phyloP scores from a whole-genome alignment of 768 basidiomycete species.

The Pisolithus sp. region DNA sequence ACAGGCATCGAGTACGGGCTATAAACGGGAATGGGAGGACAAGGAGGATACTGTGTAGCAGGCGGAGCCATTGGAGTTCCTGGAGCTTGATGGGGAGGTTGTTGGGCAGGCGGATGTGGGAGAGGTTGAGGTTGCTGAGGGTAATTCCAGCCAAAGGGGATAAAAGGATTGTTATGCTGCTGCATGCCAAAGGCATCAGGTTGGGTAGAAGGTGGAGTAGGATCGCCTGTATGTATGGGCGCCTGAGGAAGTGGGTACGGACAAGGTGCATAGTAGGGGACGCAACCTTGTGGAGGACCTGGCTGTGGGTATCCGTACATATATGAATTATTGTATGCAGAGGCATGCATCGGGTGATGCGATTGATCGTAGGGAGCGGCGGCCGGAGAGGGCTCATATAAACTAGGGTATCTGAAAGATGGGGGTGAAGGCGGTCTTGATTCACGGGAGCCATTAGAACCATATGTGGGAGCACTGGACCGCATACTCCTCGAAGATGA shows the following conservation, averaged over 20 bases:
- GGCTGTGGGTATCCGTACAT: slow-evolving; percentile 39
- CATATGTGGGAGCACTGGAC: slow-evolving; percentile 43
- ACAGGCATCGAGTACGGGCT: slow-evolving; percentile 1
- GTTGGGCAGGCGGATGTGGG: slow-evolving; percentile 38
- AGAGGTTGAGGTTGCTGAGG: slow-evolving; percentile 25
- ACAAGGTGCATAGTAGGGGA: slow-evolving; percentile 42
- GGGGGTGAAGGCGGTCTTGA: slow-evolving; percentile 69
- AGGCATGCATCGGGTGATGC: slow-evolving; percentile 24
- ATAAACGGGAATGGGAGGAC: slow-evolving; percentile 28
- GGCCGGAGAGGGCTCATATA: slow-evolving; percentile 55
- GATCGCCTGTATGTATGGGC: slow-evolving; percentile 34
- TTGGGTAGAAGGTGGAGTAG: slow-evolving; percentile 19
- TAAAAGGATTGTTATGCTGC: slow-evolving; percentile 25
- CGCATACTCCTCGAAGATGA: slow-evolving; percentile 60
- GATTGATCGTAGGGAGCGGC: slow-evolving; percentile 25
- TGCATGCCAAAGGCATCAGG: slow-evolving; percentile 29
- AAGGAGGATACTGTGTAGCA: slow-evolving; percentile 26
- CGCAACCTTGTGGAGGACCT: slow-evolving; percentile 33
- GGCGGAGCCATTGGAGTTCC: slow-evolving; percentile 26
- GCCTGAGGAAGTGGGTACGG: slow-evolving; percentile 44
- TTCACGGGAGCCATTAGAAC: slow-evolving; percentile 58
- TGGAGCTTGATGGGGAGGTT: slow-evolving; percentile 28
- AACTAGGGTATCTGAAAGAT: slow-evolving; percentile 64
- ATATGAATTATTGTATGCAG: slow-evolving; percentile 29
- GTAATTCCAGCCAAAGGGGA: slow-evolving; percentile 31